Evolutionary conservation across 2,329 filamentous ascomycete species (phyloP).

Genomic region (Nemania abortiva): DNA sequence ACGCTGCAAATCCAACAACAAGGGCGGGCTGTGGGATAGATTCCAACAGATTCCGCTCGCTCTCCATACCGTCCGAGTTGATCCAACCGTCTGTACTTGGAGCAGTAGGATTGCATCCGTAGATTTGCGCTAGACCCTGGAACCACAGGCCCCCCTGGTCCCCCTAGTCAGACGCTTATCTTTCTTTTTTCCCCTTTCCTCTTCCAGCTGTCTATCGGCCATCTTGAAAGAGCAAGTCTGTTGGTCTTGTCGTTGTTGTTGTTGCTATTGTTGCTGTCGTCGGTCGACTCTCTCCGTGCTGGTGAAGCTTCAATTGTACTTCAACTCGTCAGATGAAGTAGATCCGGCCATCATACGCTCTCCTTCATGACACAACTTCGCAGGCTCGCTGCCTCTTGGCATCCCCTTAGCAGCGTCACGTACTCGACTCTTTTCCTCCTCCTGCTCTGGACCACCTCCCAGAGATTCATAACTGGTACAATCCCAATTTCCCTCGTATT

Average conservation of each 20-base stretch:
- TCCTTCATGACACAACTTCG: constrained; percentile 44
- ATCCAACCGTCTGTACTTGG: constrained; percentile 20
- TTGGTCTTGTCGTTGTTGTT: constrained; percentile 14
- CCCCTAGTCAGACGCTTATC: constrained; percentile 39
- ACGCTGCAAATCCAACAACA: not conserved
- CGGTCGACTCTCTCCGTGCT: constrained; percentile 29
- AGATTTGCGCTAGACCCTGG: constrained; percentile 37
- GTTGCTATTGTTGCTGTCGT: constrained; percentile 25
- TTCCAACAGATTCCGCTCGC: constrained; percentile 28
- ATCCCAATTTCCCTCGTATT: not conserved
- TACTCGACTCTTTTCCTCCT: constrained; percentile 40
- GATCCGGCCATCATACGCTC: constrained; percentile 23
- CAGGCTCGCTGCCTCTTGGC: constrained; percentile 44
- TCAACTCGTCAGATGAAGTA: constrained; percentile 38
- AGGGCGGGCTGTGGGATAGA: constrained; percentile 20
- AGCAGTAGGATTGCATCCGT: constrained; percentile 37
- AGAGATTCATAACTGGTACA: constrained; percentile 40
- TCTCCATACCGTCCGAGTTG: constrained; percentile 27
- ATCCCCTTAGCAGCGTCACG: constrained; percentile 41
- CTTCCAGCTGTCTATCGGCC: constrained; percentile 31
- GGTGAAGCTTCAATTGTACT: constrained; percentile 34
- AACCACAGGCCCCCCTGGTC: constrained; percentile 31
- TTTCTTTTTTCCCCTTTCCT: constrained; percentile 35
- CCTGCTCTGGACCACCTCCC: constrained; percentile 37
- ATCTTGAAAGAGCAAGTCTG: constrained; percentile 13